phyloP scores from a whole-genome alignment of 2,329 filamentous ascomycete genomes.

The Aspergillus intermedius region DNA sequence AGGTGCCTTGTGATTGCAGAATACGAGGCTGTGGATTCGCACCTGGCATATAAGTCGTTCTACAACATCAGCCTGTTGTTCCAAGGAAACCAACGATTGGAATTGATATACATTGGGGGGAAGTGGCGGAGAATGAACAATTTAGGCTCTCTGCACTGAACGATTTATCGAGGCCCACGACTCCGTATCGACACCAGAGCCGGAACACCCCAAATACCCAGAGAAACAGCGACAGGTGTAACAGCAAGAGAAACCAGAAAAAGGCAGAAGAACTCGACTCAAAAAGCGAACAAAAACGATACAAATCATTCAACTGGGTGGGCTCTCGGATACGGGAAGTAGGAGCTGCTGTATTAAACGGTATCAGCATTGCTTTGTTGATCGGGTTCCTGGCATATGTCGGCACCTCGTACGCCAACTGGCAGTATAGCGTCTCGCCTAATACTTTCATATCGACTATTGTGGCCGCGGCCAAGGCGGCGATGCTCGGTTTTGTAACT shows the following conservation, averaged over 20 bases:
- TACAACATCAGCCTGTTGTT: too few species aligned
- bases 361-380: constrained; percentile 6
- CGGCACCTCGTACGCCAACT: constrained; percentile 7
- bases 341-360: constrained; percentile 1
- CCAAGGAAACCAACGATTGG: too few species aligned
- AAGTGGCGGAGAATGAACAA: too few species aligned
- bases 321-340: constrained; percentile 12
- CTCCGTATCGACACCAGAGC: too few species aligned
- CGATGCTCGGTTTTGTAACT: constrained; percentile 17
- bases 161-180: too few species aligned
- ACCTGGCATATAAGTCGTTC: too few species aligned
- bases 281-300: neutral
- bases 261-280: neutral
- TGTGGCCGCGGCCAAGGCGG: constrained; percentile 18
- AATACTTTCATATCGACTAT: constrained; percentile 26
- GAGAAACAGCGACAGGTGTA: too few species aligned
- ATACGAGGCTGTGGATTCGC: too few species aligned
- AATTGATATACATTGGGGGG: too few species aligned
- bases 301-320: neutral
- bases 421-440: constrained; percentile 15
- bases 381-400: constrained; percentile 8
- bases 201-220: too few species aligned
- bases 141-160: too few species aligned
- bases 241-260: neutral
- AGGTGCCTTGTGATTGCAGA: too few species aligned